Evolutionary conservation across 768 basidiomycete species (phyloP).

Genomic region (Kwoniella botswanensis): DNA sequence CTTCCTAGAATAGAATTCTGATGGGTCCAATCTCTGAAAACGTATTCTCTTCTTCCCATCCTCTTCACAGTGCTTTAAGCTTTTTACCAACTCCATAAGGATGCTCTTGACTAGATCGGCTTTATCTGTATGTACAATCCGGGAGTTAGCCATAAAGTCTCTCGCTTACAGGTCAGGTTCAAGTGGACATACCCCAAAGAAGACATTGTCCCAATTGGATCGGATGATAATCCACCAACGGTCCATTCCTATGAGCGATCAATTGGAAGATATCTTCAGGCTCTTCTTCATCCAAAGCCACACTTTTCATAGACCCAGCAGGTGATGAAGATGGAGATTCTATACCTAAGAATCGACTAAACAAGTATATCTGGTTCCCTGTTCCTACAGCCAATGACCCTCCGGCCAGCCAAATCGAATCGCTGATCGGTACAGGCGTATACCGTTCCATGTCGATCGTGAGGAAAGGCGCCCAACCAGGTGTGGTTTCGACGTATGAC

Average conservation of each 20-base stretch:
- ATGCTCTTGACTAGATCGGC: constrained; percentile 81
- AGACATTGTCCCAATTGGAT: constrained; percentile 90
- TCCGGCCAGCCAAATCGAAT: constrained; percentile 88
- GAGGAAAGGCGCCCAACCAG: constrained; percentile 67
- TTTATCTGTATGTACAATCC: constrained; percentile 66
- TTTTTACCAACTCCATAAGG: constrained; percentile 69
- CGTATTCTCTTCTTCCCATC: constrained; percentile 43
- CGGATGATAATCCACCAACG: constrained; percentile 88
- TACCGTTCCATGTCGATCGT: constrained; percentile 72
- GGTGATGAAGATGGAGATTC: constrained; percentile 32
- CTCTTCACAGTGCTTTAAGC: constrained; percentile 58
- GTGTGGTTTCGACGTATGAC: constrained; percentile 83
- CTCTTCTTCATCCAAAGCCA: constrained; percentile 30
- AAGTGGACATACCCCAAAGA: constrained; percentile 73
- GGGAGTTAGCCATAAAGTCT: neutral
- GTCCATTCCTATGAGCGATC: constrained; percentile 81
- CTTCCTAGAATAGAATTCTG: constrained; percentile 35
- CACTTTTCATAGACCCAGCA: constrained; percentile 30
- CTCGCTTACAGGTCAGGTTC: too few species aligned
- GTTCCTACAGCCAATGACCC: constrained; percentile 81
- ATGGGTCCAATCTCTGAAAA: constrained; percentile 40
- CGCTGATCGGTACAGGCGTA: constrained; percentile 76
- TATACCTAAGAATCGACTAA: constrained; percentile 62
- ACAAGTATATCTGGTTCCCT: constrained; percentile 82
- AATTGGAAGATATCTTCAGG: constrained; percentile 74